These are phyloP conservation scores for Vigna radiata DNA, from an alignment of 306 rosid genomes.

Conservation along the genomic window DNA sequence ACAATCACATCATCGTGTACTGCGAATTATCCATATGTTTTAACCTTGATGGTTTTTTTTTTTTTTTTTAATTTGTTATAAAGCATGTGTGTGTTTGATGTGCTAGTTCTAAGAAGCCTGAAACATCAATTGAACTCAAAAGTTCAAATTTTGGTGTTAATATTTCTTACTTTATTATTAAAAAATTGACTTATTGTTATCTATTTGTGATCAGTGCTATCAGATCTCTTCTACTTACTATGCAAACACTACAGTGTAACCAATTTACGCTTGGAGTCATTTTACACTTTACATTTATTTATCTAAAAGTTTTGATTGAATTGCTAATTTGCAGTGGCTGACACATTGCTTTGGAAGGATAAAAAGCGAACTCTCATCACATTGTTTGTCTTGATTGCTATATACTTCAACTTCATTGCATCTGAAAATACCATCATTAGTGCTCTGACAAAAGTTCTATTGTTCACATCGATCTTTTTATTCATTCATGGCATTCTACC, in stretches of 20 bases:
- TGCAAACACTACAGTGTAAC: conserved; percentile 1
- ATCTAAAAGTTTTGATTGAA: conserved; percentile 37
- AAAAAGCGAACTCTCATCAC: conserved; percentile 68
- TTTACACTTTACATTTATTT: conserved; percentile 30
- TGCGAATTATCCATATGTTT: conserved; percentile 2
- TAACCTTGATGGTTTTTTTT: neutral
- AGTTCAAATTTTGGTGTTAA: conserved; percentile 13
- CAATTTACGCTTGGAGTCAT: conserved; percentile 19
- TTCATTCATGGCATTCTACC: conserved; percentile 76
- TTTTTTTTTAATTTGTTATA: conserved; percentile 33
- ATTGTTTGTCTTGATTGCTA: conserved; percentile 67
- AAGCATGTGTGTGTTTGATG: conserved; percentile 12
- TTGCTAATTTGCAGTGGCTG: conserved; percentile 78
- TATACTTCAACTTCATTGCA: conserved; percentile 84
- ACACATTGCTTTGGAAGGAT: conserved; percentile 95
- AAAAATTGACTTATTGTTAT: neutral
- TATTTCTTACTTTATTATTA: conserved; percentile 17
- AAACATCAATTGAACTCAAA: conserved; percentile 26
- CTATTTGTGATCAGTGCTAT: conserved; percentile 8
- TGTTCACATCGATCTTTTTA: conserved; percentile 57
- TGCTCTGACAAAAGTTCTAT: conserved; percentile 74
- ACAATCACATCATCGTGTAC: neutral
- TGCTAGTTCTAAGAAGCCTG: conserved; percentile 19
- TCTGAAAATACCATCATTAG: conserved; percentile 70
- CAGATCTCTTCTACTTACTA: conserved; percentile 17